Evolutionary conservation across 306 rosid species (phyloP).

Genomic region (Boehmeria nivea): DNA sequence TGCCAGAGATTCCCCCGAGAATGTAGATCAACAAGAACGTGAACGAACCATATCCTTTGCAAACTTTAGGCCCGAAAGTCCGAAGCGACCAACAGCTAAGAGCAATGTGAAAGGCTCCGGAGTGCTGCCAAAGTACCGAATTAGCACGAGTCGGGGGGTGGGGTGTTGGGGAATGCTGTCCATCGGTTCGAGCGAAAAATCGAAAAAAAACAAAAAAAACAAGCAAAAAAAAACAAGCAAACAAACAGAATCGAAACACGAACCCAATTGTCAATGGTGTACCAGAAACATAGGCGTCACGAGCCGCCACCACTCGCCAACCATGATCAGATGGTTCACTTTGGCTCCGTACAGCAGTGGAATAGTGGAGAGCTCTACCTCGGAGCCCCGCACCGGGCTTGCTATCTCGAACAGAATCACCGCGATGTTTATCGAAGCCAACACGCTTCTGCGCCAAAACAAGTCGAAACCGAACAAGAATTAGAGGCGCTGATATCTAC

Average conservation of each 20-base stretch:
- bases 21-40: slow-evolving; percentile 75
- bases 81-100: slow-evolving; percentile 62
- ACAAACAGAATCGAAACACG: slow-evolving; percentile 54
- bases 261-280: slow-evolving; percentile 74
- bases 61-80: slow-evolving; percentile 77
- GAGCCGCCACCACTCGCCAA: slow-evolving; percentile 99
- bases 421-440: slow-evolving; percentile 75
- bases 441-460: slow-evolving; percentile 58
- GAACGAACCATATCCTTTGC: slow-evolving; percentile 73
- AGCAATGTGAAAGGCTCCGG: slow-evolving; percentile 59
- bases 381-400: slow-evolving; percentile 71
- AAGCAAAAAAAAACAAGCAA: not conserved
- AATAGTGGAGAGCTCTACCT: slow-evolving; percentile 54
- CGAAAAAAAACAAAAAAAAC: not conserved
- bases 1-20: slow-evolving; percentile 87
- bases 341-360: slow-evolving; percentile 84
- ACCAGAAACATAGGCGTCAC: slow-evolving; percentile 99
- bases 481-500: not conserved
- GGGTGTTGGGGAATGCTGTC: no score
- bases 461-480: slow-evolving; percentile 9
- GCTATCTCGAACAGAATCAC: slow-evolving; percentile 89
- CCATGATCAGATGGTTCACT: slow-evolving; percentile 69
- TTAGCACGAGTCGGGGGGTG: not conserved
- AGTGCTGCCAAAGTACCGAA: slow-evolving; percentile 52
- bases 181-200: no score